A percentile compares a stretch with the other conserved stretches of the same genome.
phyloP scores from a whole-genome alignment of 208 protist species.

The Kentomonas sorsogonicus region DNA sequence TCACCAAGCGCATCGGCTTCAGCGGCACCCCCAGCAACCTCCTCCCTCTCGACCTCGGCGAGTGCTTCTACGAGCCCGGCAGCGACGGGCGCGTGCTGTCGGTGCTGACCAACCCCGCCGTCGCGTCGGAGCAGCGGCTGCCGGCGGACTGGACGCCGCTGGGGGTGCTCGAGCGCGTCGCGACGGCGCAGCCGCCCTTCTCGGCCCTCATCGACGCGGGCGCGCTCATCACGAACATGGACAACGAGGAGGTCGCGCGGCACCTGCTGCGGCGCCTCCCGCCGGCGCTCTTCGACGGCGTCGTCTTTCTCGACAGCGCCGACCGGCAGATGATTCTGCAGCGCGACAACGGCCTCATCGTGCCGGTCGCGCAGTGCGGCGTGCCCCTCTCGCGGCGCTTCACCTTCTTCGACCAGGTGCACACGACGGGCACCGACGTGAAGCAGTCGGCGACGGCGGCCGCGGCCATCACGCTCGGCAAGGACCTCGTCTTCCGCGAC shows the following conservation, averaged over 20 bases:
- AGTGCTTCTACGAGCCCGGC: slow-evolving; percentile 92
- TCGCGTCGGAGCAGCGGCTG: slow-evolving; percentile 61
- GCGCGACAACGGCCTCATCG: slow-evolving; percentile 65
- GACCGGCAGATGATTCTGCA: slow-evolving; percentile 94
- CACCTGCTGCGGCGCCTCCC: slow-evolving; percentile 80
- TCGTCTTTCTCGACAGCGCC: slow-evolving; percentile 91
- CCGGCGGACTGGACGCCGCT: slow-evolving; percentile 85
- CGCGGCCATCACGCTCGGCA: slow-evolving; percentile 92
- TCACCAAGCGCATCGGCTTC: slow-evolving; percentile 91
- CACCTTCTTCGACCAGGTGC: slow-evolving; percentile 93
- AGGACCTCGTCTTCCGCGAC: slow-evolving; percentile 95
- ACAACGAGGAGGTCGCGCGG: slow-evolving; percentile 86
- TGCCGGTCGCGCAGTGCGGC: slow-evolving; percentile 90
- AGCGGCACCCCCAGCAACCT: slow-evolving; percentile 93
- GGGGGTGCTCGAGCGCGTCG: slow-evolving; percentile 86
- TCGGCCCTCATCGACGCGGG: slow-evolving; percentile 95
- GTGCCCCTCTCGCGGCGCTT: slow-evolving; percentile 86
- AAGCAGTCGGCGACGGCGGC: slow-evolving; percentile 87
- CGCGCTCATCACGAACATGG: slow-evolving; percentile 95
- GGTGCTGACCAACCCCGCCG: slow-evolving; percentile 81
- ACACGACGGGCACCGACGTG: slow-evolving; percentile 96
- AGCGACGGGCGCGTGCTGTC: slow-evolving; percentile 91
- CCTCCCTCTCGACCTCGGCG: slow-evolving; percentile 90
- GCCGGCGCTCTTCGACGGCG: slow-evolving; percentile 81
- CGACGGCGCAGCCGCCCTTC: slow-evolving; percentile 63